phyloP scores from a whole-genome alignment of 179 eudicot species.

The Heliamphora pulchella region DNA sequence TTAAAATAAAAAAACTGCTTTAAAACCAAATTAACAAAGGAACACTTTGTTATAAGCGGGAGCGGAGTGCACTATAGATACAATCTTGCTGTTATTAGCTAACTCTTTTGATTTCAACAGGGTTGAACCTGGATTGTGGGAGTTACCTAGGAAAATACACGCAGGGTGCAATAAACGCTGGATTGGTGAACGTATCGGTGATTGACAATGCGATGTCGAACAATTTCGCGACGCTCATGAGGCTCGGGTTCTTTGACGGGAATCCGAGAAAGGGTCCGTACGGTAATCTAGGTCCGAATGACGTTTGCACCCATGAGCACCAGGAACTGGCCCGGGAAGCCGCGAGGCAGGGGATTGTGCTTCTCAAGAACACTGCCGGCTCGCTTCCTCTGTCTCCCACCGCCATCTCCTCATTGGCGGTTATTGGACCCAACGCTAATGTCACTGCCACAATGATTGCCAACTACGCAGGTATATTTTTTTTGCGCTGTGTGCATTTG shows the following conservation, averaged over 20 bases:
- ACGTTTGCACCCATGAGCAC: slow-evolving; percentile 51
- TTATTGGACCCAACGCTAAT: slow-evolving; percentile 93
- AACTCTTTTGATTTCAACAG: background rate
- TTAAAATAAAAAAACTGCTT: no score
- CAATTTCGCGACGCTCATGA: slow-evolving; percentile 59
- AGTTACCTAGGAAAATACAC: slow-evolving; percentile 45
- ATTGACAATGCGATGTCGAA: slow-evolving; percentile 45
- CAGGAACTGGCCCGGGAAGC: slow-evolving; percentile 71
- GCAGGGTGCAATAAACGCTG: slow-evolving; percentile 44
- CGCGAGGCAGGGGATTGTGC: slow-evolving; percentile 76
- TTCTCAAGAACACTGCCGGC: slow-evolving; percentile 55
- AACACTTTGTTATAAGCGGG: no score
- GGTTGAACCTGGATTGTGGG: slow-evolving; percentile 67
- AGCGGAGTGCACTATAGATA: background rate
- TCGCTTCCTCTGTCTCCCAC: slow-evolving; percentile 62
- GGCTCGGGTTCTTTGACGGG: slow-evolving; percentile 73
- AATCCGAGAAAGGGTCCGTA: slow-evolving; percentile 49
- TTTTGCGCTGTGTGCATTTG: no score
- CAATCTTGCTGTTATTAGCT: background rate
- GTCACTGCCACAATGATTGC: slow-evolving; percentile 83
- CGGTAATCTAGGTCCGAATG: slow-evolving; percentile 55
- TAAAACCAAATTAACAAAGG: no score
- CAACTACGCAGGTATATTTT: slow-evolving; percentile 66
- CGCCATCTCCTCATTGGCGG: slow-evolving; percentile 56
- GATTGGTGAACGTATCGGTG: slow-evolving; percentile 35